These are phyloP conservation scores for Cryphonectria naterciae DNA, from an alignment of 2,329 filamentous ascomycete genomes.

Conservation along the genomic window DNA sequence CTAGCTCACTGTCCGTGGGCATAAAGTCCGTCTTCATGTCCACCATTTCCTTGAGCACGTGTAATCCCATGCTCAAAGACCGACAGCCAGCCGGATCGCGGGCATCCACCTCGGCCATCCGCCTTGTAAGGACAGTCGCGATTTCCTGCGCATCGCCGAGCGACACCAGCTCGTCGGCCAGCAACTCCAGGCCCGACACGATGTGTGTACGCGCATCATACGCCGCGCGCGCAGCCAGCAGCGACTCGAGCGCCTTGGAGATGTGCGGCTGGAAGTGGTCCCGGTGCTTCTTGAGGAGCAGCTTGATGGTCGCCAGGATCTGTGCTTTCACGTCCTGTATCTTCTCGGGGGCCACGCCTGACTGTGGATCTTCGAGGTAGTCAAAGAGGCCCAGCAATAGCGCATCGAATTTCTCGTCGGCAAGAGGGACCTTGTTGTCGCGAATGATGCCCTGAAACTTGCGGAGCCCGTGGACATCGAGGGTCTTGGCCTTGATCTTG, in stretches of 20 bases:
- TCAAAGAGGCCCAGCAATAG: conserved; percentile 71
- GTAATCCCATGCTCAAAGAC: conserved; percentile 65
- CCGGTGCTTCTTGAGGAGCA: conserved; percentile 70
- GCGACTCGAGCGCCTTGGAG: conserved; percentile 66
- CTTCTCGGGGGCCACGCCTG: conserved; percentile 63
- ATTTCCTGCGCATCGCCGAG: conserved; percentile 68
- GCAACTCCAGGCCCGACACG: conserved; percentile 72
- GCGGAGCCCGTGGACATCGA: conserved; percentile 83
- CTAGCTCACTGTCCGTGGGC: conserved; percentile 57
- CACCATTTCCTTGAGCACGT: conserved; percentile 64
- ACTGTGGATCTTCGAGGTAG: conserved; percentile 67
- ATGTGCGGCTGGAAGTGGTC: conserved; percentile 70
- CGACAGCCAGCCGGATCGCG: conserved; percentile 52
- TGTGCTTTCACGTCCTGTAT: conserved; percentile 74
- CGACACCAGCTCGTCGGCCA: conserved; percentile 71
- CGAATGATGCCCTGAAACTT: conserved; percentile 76
- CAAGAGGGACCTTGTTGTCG: conserved; percentile 65
- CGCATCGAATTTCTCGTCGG: conserved; percentile 69
- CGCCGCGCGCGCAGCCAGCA: conserved; percentile 66
- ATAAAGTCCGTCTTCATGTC: conserved; percentile 51
- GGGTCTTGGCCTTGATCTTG: conserved; percentile 69
- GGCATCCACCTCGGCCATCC: conserved; percentile 51
- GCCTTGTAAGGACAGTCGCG: conserved; percentile 55
- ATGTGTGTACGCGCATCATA: conserved; percentile 74
- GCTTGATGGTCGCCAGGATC: conserved; percentile 72